Evolutionary conservation across 345 rosid species (phyloP).

Genomic region (Trapa bicornis): DNA sequence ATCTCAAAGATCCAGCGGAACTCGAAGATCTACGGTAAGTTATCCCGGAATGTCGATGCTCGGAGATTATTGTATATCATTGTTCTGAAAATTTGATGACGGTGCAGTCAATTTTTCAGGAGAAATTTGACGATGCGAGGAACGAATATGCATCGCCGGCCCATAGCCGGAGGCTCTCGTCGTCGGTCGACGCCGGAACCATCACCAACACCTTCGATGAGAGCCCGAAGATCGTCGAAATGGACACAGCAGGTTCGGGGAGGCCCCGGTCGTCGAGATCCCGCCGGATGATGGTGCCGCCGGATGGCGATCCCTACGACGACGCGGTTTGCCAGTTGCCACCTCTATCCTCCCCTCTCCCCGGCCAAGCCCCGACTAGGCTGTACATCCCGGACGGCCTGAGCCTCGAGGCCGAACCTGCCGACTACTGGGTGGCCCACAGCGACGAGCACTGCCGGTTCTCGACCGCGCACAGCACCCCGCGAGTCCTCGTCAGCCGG

Average conservation of each 20-base stretch:
- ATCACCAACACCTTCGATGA: conserved; percentile 27
- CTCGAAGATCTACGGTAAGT: conserved; percentile 47
- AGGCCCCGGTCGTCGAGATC: conserved; percentile 53
- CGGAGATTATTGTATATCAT: not conserved
- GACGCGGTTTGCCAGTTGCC: conserved; percentile 20
- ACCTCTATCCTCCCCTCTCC: conserved; percentile 30
- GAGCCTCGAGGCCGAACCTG: conserved; percentile 14
- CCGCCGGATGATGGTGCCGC: conserved; percentile 35
- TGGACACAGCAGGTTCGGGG: conserved; percentile 67
- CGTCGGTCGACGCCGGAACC: conserved; percentile 31
- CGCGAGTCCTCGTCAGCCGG: conserved; percentile 27
- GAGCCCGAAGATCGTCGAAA: conserved; percentile 78
- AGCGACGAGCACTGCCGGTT: conserved; percentile 47
- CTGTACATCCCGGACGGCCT: conserved; percentile 21
- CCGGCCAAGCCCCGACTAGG: conserved; percentile 18
- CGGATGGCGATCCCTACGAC: conserved; percentile 36
- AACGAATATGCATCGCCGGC: conserved; percentile 35
- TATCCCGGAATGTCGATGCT: not conserved
- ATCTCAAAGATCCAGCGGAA: conserved; percentile 37
- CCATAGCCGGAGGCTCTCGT: conserved; percentile 68
- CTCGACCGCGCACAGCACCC: conserved; percentile 69
- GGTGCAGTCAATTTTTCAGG: conserved; percentile 20
- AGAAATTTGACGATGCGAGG: conserved; percentile 55
- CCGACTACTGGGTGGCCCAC: conserved; percentile 30
- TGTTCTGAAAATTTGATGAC: not conserved